Base-by-base conservation (phyloP, 495 filamentous ascomycete genomes). In the Neurospora sp. region DNA sequence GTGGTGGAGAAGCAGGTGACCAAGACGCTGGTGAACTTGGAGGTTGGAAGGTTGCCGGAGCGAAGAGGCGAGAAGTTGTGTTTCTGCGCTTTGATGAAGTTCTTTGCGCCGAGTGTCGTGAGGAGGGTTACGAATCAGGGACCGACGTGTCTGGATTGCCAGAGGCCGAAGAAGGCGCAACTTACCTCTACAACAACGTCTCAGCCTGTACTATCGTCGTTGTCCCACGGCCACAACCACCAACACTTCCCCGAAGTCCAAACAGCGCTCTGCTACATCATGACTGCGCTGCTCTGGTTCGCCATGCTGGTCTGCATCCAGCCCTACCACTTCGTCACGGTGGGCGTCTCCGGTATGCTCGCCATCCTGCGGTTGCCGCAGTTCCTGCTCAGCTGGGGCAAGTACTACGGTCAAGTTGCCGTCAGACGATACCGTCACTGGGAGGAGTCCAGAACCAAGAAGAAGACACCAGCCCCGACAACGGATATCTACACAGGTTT, bases 201-300 rank as follows among this genome's bases (percentile, higher is more conserved):
- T 65, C 53, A 65, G 6, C 27, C 14, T 14, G 1, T 18, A 4
- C 27, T 35, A 18, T 65, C 53, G 27, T 35, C 53, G 53, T 35
- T 65, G 27, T 72, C 69, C 70, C 78, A 79, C 73, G 78, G 78
- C 44, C 76, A 78, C 70, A 77, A 77, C 41, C 7, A 48, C 3
- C 59, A 76, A 44, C 5, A 46, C n/a, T 61, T 73, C 39, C 68
- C 70, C n/a, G 70, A 31, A 38, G 11, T 42, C n/a, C 76, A 71
- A 70, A 48, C 72, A 18, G 53, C 46, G 9, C 10, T 73, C 41
- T 78, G 77, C 73, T 48, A 71, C 48, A 22, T 78, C 16, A 70
- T 78, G 59, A 79, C 78, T 12, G 22, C 74, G 6, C n/a, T 73
- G 41, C 7, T 59, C 37, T 78, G 75, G 76, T 16, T 79, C 40